These are phyloP conservation scores for Diversispora eburnea DNA, from an alignment of 192 early-diverging fungal species.

Conservation along the genomic window DNA sequence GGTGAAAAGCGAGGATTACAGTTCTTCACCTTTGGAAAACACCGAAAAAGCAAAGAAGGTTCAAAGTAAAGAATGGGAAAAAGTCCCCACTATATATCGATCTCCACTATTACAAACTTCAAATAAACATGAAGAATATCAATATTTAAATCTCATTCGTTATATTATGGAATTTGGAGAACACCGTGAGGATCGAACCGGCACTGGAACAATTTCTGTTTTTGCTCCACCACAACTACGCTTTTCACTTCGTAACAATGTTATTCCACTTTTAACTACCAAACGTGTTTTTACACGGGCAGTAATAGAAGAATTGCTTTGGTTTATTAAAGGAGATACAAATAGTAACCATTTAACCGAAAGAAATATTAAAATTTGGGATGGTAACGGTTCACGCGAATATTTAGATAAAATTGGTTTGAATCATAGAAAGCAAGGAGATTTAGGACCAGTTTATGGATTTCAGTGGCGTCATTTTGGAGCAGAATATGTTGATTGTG, in stretches of 20 bases:
- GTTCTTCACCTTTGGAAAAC: no score
- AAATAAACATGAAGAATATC: constrained; percentile 66
- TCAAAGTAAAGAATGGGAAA: no score
- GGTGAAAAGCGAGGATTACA: no score
- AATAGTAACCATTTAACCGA: constrained; percentile 71
- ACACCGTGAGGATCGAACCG: constrained; percentile 82
- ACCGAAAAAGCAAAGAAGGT: no score
- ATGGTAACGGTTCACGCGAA: constrained; percentile 87
- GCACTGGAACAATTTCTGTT: constrained; percentile 75
- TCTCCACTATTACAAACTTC: neutral
- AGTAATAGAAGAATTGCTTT: constrained; percentile 92
- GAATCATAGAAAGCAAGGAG: constrained; percentile 70
- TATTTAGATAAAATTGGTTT: constrained; percentile 85
- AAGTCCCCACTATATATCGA: neutral
- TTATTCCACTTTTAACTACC: constrained; percentile 89
- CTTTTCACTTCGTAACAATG: constrained; percentile 70
- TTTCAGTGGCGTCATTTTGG: constrained; percentile 99
- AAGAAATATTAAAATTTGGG: constrained; percentile 80
- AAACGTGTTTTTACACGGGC: constrained; percentile 91
- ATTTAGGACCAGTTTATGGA: constrained; percentile 94
- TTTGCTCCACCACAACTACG: constrained; percentile 87
- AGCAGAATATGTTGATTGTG: constrained; percentile 76
- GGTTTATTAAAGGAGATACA: constrained; percentile 92
- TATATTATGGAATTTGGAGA: constrained; percentile 71
- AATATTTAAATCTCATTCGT: constrained; percentile 80